These are phyloP conservation scores for Linum trigynum DNA, from an alignment of 345 rosid genomes.

Conservation along the genomic window DNA sequence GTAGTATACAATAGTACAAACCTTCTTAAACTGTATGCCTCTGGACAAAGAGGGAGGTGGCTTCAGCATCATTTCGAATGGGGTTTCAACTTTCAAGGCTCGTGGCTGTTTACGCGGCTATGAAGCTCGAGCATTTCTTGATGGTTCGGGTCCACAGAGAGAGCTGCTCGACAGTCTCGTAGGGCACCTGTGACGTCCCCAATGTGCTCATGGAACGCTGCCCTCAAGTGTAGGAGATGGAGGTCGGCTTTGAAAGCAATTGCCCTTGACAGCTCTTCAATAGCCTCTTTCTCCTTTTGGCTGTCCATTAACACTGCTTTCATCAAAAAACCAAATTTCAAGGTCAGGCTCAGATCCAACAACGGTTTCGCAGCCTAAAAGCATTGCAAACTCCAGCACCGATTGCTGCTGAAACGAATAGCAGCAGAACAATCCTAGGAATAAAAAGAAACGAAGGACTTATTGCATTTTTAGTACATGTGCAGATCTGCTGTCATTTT, in stretches of 20 bases:
- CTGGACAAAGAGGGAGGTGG: background rate
- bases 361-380: background rate
- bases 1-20: background rate
- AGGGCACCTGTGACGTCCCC: constrained; percentile 62
- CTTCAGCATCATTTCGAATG: too few relatives aligned
- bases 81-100: constrained; percentile 33
- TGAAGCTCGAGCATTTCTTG: constrained; percentile 90
- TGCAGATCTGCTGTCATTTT: too few relatives aligned
- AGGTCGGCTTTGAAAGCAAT: constrained; percentile 87
- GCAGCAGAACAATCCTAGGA: too few relatives aligned
- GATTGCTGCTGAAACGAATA: too few relatives aligned
- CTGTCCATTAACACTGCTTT: constrained; percentile 83
- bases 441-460: too few relatives aligned
- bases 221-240: constrained; percentile 85
- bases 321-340: constrained; percentile 1
- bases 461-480: too few relatives aligned
- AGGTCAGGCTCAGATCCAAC: background rate
- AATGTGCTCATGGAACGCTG: constrained; percentile 82
- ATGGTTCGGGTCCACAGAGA: constrained; percentile 85
- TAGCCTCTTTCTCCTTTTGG: constrained; percentile 80
- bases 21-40: background rate
- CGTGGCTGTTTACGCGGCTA: constrained; percentile 88
- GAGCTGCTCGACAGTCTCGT: constrained; percentile 92
- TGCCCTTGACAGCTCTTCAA: constrained; percentile 74
- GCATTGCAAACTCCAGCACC: background rate